Evolutionary conservation across 106 monocot species (phyloP).

Genomic region (Allium cepa): DNA sequence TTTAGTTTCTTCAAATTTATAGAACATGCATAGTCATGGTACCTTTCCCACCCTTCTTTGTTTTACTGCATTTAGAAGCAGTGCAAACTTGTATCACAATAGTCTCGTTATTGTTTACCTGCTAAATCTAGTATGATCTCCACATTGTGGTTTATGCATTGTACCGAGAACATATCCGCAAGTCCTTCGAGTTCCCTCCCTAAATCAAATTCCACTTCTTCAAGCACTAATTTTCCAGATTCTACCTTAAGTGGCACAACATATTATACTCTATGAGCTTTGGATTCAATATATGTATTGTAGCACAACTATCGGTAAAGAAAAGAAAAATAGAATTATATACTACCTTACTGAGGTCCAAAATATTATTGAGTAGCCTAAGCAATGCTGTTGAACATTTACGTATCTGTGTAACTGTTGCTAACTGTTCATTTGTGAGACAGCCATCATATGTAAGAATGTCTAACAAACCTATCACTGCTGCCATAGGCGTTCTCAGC

Average conservation of each 20-base stretch:
- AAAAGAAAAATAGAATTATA: background rate
- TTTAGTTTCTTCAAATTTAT: background rate
- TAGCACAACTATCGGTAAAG: background rate
- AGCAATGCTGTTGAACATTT: slow-evolving; percentile 61
- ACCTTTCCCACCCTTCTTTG: background rate
- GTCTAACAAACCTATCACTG: slow-evolving; percentile 53
- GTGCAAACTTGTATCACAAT: background rate
- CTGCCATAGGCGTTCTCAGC: slow-evolving; percentile 55
- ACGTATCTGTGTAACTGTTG: slow-evolving; percentile 45
- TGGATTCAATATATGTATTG: background rate
- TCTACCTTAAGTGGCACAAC: slow-evolving; percentile 32
- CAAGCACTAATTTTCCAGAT: slow-evolving; percentile 53
- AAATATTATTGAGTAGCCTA: slow-evolving; percentile 50
- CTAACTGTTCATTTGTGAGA: slow-evolving; percentile 45
- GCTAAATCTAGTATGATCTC: slow-evolving; percentile 46
- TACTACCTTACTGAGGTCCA: slow-evolving; percentile 57
- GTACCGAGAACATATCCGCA: slow-evolving; percentile 53
- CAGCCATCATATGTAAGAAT: slow-evolving; percentile 38
- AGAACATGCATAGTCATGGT: no score
- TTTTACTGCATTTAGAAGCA: background rate
- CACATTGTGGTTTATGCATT: slow-evolving; percentile 42
- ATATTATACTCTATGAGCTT: background rate
- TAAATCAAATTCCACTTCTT: slow-evolving; percentile 62
- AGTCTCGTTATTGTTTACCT: slow-evolving; percentile 13
- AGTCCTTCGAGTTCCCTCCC: slow-evolving; percentile 53